Conservation (phyloP, 345 rosid species). For the Angophora floribunda region DNA sequence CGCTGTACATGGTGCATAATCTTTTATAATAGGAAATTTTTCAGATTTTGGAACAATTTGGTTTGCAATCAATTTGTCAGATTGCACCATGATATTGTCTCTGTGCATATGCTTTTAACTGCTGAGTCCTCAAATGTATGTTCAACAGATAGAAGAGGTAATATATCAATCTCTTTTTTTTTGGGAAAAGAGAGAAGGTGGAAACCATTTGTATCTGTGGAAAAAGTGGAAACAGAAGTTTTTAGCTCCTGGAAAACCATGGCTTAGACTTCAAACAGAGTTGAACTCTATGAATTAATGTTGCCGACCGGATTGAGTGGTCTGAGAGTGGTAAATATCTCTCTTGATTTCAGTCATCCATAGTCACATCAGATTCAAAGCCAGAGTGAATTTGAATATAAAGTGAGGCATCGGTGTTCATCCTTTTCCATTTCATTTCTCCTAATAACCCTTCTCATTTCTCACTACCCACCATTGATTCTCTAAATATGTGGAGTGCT, state of each 20-base stretch:
- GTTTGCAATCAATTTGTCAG: not conserved
- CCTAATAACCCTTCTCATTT: not conserved
- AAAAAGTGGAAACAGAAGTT: not conserved
- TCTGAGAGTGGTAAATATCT: not conserved
- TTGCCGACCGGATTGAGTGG: not conserved
- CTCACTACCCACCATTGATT: not conserved
- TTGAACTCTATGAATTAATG: not conserved
- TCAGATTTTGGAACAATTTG: not conserved
- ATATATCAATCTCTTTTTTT: not conserved
- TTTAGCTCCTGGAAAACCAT: not conserved
- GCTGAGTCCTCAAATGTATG: not conserved
- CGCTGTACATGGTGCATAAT: not conserved
- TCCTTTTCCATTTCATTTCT: not conserved
- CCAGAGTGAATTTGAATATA: not conserved
- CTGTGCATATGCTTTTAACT: not conserved
- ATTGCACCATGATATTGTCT: not conserved
- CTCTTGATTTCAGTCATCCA: not conserved
- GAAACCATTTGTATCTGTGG: not conserved
- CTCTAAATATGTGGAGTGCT: not conserved
- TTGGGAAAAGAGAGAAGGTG: not conserved
- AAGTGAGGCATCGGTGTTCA: not conserved
- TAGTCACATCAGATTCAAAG: not conserved
- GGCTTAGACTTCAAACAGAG: not conserved
- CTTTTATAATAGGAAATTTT: not conserved
- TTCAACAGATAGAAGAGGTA: not conserved